These are phyloP conservation scores for Trametes gibbosa DNA, from an alignment of 768 basidiomycete species.

Conservation along the genomic window DNA sequence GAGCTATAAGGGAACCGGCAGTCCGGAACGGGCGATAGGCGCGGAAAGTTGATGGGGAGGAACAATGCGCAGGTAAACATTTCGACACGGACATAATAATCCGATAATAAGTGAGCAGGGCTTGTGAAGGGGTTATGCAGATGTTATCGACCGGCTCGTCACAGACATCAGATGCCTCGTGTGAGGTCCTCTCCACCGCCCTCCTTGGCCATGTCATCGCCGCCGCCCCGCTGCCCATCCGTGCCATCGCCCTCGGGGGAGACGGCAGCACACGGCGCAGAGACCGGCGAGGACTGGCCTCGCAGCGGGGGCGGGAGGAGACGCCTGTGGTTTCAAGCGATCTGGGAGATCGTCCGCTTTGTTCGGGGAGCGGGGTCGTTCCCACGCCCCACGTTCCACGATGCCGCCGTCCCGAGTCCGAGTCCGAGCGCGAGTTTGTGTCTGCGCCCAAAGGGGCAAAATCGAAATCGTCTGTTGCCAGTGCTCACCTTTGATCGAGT, in stretches of 20 bases:
- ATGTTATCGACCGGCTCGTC: constrained; percentile 19
- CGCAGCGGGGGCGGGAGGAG: neutral
- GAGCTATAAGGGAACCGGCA: constrained; percentile 28
- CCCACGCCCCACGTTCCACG: constrained; percentile 28
- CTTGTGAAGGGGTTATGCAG: constrained; percentile 5
- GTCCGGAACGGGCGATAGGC: constrained; percentile 23
- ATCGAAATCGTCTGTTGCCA: constrained; percentile 16
- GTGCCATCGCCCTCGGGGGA: neutral
- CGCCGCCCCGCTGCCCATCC: constrained; percentile 4
- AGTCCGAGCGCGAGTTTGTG: neutral
- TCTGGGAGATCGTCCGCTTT: constrained; percentile 1
- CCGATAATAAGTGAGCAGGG: constrained; percentile 14
- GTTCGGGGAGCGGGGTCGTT: constrained; percentile 8
- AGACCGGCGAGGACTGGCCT: neutral
- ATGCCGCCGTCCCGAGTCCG: constrained; percentile 12
- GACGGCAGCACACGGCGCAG: neutral
- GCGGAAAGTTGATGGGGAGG: constrained; percentile 22
- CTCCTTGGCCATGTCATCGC: constrained; percentile 18
- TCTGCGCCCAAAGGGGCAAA: neutral
- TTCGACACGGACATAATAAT: constrained; percentile 15
- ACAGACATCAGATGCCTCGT: constrained; percentile 21
- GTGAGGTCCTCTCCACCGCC: constrained; percentile 16
- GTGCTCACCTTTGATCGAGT: constrained; percentile 17
- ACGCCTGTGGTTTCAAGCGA: constrained; percentile 1
- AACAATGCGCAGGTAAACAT: constrained; percentile 21